Percentiles rank a stretch among this genome's conserved stretches.
Conservation (phyloP, 169 alveolate genomes). For the Theileria equi region DNA sequence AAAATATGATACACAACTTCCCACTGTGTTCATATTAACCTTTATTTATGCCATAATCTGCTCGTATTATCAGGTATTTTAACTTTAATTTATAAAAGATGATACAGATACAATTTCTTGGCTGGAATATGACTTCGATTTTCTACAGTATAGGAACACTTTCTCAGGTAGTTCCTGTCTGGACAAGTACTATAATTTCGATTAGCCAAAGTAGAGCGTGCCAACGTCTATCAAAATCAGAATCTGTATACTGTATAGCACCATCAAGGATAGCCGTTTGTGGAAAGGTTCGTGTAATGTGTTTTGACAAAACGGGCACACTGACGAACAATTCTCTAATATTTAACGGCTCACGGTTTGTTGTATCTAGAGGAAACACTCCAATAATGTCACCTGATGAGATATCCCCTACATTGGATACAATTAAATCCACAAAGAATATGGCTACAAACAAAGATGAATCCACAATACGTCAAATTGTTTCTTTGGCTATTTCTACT, state of each 20-base stretch:
- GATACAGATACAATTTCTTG: constrained; percentile 69
- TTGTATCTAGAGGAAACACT: neutral
- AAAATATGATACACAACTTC: constrained; percentile 77
- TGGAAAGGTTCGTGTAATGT: constrained; percentile 92
- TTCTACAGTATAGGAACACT: constrained; percentile 81
- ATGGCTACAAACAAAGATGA: neutral
- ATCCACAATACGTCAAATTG: constrained; percentile 19
- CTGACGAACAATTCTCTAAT: constrained; percentile 90
- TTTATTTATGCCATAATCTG: constrained; percentile 67
- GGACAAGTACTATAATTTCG: constrained; percentile 91
- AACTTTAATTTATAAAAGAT: constrained; percentile 1
- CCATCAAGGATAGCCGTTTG: constrained; percentile 94
- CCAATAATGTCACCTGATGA: constrained; percentile 19
- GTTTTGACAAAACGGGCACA: constrained; percentile 98
- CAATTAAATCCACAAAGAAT: neutral
- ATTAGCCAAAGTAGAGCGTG: constrained; percentile 91
- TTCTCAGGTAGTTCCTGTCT: constrained; percentile 89
- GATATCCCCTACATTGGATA: neutral
- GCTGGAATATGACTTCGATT: constrained; percentile 78
- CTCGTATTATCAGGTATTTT: constrained; percentile 68
- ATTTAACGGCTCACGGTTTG: constrained; percentile 64
- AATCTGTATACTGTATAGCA: constrained; percentile 88
- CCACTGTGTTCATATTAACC: constrained; percentile 71
- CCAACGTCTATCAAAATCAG: constrained; percentile 81
- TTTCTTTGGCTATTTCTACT: constrained; percentile 58